Percentiles rank a stretch among this genome's conserved stretches.
Evolutionary conservation across 2,329 filamentous ascomycete genomes (phyloP).

Genomic region (Diaporthe humulicola): DNA sequence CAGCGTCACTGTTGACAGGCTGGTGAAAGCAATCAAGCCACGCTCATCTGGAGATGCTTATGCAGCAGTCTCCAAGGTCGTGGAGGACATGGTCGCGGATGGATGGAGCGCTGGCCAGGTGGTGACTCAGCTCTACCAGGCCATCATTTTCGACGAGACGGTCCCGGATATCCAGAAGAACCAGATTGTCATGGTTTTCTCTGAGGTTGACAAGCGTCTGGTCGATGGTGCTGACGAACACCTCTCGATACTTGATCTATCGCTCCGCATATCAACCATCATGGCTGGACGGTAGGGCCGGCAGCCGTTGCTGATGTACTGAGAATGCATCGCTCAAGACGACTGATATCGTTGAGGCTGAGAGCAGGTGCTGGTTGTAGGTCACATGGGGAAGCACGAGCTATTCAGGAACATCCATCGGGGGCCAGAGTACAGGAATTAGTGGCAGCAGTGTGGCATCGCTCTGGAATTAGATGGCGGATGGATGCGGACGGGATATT

Average conservation of each 20-base stretch:
- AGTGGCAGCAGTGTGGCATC: background rate
- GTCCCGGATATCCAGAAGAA: constrained; percentile 91
- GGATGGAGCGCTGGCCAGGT: constrained; percentile 97
- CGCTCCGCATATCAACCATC: constrained; percentile 83
- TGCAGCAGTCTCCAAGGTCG: constrained; percentile 79
- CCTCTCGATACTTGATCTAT: constrained; percentile 87
- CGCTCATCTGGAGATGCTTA: constrained; percentile 75
- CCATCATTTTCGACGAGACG: constrained; percentile 85
- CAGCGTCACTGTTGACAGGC: constrained; percentile 74
- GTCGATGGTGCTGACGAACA: constrained; percentile 97
- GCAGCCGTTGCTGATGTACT: constrained; percentile 3
- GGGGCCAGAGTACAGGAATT: background rate
- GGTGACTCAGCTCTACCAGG: constrained; percentile 82
- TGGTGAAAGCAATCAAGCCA: constrained; percentile 84
- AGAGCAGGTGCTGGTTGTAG: background rate
- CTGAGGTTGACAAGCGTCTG: constrained; percentile 92
- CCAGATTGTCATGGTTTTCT: constrained; percentile 89
- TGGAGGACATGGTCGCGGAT: constrained; percentile 93
- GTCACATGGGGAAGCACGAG: background rate
- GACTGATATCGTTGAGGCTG: background rate
- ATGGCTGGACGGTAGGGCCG: constrained; percentile 61
- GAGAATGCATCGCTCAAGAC: background rate
- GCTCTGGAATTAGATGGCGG: background rate
- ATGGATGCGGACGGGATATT: background rate
- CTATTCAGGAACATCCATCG: background rate